Base-by-base conservation (phyloP, 768 basidiomycete genomes). In the Strobilomyces confusus region DNA sequence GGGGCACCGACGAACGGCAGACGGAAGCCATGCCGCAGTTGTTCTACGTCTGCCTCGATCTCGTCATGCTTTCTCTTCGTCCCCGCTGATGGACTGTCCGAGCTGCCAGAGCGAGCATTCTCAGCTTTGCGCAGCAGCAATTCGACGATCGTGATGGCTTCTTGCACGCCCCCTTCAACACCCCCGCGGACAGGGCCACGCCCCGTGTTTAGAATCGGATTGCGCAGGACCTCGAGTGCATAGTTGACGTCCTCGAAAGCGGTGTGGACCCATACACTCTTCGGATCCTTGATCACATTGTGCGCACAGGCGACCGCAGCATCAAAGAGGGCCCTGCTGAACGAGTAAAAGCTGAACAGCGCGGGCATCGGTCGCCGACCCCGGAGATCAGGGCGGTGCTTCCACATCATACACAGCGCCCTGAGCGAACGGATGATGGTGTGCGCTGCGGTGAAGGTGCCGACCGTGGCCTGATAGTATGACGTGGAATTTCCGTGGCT, bases 401-500 rank as follows among this genome's bases (percentile, higher is more conserved):
- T 72, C 73, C 74, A 75, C 57, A 72, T 65, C 19, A 63, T 58
- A 57, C 75, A 75, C 41, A 81, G 64, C 40, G 73, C 57, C 51
- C 72, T 72, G 37, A 75, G 72, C 0, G 84, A 80, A 52, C 75
- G 76, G 33, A 89, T 73, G 52, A 89, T 78, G 3, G 69, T 67
- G 60, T 88, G 86, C 11, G 87, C 86, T 2, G 89, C 87, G 49
- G 78, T 80, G 37, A 87, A 73, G 29, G 78, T 78, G 32, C 82
- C 80, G 34, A 79, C 74, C 14, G 77, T 75, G 1, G 83, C 83
- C 54, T 82, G 80, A 51, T 77, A 77, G 49, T 74, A 72, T 12
- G 73, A 69, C 63, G 48, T 69, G 52, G 55, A 49, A 60, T 58
- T 51, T 49, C 63, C 48, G 50, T 62, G 47, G 34, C 56, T 33